A percentile compares a stretch with the other conserved stretches of the same genome.
Conservation (phyloP, 2,329 filamentous ascomycete species). For the Fusarium fujikuroi region DNA sequence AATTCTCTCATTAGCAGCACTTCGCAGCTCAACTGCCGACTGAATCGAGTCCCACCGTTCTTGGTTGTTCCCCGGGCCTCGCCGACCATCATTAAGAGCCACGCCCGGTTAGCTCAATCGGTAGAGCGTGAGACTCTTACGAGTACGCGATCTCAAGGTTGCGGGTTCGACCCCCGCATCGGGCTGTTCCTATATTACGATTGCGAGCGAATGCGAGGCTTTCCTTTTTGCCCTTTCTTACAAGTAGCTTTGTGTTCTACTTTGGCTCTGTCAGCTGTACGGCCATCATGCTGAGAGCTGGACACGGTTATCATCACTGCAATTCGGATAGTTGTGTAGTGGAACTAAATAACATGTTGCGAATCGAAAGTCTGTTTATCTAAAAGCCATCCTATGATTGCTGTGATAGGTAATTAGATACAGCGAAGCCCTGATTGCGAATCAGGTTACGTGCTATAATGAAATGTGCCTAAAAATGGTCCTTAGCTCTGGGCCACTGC, state of each 20-base stretch:
- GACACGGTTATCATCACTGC: too few species aligned
- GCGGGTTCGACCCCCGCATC: constrained; percentile 64
- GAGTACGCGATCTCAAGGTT: constrained; percentile 62
- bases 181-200: constrained; percentile 51
- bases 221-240: background rate
- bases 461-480: background rate
- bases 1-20: background rate
- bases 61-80: background rate
- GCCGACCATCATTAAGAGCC: constrained; percentile 16
- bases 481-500: background rate
- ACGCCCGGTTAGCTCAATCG: constrained; percentile 52
- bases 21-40: background rate
- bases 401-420: background rate
- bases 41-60: rapidly evolving
- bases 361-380: background rate
- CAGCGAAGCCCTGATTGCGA: background rate
- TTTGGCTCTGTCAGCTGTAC: background rate
- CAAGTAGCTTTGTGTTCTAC: background rate
- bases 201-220: background rate
- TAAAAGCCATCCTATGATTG: background rate
- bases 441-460: background rate
- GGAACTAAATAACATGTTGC: rapidly evolving
- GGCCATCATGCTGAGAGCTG: too few species aligned
- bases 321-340: too few species aligned
- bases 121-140: constrained; percentile 77